These are phyloP conservation scores for Arthrobotrys conoides DNA, from an alignment of 2,329 filamentous ascomycete species.

Conservation along the genomic window DNA sequence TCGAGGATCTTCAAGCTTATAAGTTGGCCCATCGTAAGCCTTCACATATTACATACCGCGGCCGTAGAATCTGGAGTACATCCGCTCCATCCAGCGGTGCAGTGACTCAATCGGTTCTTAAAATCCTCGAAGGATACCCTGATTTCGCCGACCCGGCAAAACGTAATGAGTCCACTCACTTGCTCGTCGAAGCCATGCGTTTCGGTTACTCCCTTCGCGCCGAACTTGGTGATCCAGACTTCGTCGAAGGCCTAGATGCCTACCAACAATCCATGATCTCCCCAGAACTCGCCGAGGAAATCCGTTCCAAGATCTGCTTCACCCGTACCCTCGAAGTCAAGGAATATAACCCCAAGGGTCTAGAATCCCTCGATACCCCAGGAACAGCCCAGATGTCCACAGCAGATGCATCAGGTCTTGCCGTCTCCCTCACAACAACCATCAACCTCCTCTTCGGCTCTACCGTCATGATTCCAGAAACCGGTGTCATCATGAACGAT, in stretches of 20 bases:
- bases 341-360: slow-evolving; percentile 78
- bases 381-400: slow-evolving; percentile 72
- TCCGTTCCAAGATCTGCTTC: slow-evolving; percentile 80
- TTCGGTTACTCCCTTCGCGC: slow-evolving; percentile 87
- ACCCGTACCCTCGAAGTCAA: slow-evolving; percentile 78
- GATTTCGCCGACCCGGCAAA: slow-evolving; percentile 73
- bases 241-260: slow-evolving; percentile 74
- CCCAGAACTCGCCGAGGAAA: slow-evolving; percentile 72
- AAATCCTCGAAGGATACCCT: slow-evolving; percentile 84
- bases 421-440: slow-evolving; percentile 77
- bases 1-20: slow-evolving; percentile 83
- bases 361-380: slow-evolving; percentile 77
- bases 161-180: slow-evolving; percentile 80
- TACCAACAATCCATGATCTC: slow-evolving; percentile 80
- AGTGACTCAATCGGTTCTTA: slow-evolving; percentile 81
- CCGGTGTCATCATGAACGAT: slow-evolving; percentile 78
- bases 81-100: slow-evolving; percentile 84
- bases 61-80: slow-evolving; percentile 78
- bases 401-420: slow-evolving; percentile 74
- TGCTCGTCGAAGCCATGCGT: slow-evolving; percentile 87
- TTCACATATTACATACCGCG: slow-evolving; percentile 77
- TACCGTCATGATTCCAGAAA: slow-evolving; percentile 76
- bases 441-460: slow-evolving; percentile 78
- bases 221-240: slow-evolving; percentile 86
- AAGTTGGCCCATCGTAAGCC: slow-evolving; percentile 76